Evolutionary conservation across 129 eudicot species (phyloP).

Genomic region (Centrapalus pauciflorus): DNA sequence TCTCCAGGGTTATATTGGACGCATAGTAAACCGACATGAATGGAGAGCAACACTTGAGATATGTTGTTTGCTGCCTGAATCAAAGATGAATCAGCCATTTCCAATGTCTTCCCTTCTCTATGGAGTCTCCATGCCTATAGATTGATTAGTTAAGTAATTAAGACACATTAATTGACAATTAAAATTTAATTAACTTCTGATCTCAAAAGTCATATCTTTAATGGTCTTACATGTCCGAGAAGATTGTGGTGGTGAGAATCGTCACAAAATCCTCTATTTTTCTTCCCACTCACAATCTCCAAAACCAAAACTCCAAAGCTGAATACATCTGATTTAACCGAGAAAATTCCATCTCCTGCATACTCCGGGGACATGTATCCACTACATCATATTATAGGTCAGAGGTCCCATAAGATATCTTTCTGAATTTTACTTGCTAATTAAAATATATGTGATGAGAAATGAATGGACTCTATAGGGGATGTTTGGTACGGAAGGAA

Average conservation of each 20-base stretch:
- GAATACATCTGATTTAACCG: constrained; percentile 27
- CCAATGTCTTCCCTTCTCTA: constrained; percentile 14
- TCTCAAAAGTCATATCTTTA: background rate
- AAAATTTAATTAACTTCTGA: background rate
- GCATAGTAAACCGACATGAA: constrained; percentile 24
- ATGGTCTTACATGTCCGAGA: constrained; percentile 26
- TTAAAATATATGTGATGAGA: background rate
- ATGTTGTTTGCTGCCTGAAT: background rate
- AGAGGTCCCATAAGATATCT: too few relatives aligned
- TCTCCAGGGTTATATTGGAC: constrained; percentile 23
- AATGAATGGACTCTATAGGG: background rate
- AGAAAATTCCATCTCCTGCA: constrained; percentile 21
- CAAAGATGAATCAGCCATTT: constrained; percentile 5
- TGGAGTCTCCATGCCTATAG: constrained; percentile 22
- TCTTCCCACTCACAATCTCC: constrained; percentile 32
- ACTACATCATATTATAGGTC: background rate
- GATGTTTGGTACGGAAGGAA: too few relatives aligned
- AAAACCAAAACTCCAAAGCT: constrained; percentile 31
- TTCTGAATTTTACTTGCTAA: background rate
- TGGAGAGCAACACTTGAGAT: background rate
- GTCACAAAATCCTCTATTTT: constrained; percentile 19
- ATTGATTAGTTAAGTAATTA: background rate
- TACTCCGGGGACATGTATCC: constrained; percentile 40
- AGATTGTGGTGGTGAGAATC: constrained; percentile 21
- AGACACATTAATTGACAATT: background rate